Percentiles rank a stretch among this genome's conserved stretches.
phyloP scores from a whole-genome alignment of 83 land plant species.

The Picea abies region DNA sequence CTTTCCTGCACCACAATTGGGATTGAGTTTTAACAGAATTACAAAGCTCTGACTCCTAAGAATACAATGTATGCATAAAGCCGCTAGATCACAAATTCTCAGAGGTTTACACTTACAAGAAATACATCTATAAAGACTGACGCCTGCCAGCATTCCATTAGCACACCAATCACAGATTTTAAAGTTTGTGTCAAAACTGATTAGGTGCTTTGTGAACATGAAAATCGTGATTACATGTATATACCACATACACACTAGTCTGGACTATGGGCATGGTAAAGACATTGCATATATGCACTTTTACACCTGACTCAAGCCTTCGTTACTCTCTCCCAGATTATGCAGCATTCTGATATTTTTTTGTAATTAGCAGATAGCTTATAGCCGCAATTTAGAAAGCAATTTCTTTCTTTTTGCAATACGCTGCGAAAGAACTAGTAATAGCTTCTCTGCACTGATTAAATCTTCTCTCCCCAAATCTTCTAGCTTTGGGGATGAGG shows the following conservation, averaged over 20 bases:
- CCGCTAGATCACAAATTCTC: background rate
- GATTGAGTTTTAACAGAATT: too few relatives aligned
- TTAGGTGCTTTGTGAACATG: background rate
- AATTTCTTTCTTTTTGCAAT: conserved; percentile 10
- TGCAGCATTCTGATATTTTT: background rate
- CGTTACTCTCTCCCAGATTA: background rate
- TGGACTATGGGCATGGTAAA: background rate
- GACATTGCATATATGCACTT: background rate
- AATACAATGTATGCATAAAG: background rate
- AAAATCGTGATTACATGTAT: conserved; percentile 1
- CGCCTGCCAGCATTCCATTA: background rate
- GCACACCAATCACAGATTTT: background rate
- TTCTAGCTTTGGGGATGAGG: conserved; percentile 4
- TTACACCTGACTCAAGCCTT: background rate
- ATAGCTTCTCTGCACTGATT: background rate
- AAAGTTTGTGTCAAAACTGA: background rate
- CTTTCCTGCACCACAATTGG: too few relatives aligned
- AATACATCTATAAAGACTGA: background rate
- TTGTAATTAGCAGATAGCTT: background rate
- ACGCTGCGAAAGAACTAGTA: background rate
- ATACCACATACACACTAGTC: background rate
- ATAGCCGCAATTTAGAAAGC: background rate
- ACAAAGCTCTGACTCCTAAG: background rate
- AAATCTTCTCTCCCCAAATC: conserved; percentile 13
- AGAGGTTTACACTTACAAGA: background rate